Evolutionary conservation across 2,329 filamentous ascomycete genomes (phyloP), one percentile per base, ranked within the genome.

Genomic region (Decorospora gaudefroyi): DNA sequence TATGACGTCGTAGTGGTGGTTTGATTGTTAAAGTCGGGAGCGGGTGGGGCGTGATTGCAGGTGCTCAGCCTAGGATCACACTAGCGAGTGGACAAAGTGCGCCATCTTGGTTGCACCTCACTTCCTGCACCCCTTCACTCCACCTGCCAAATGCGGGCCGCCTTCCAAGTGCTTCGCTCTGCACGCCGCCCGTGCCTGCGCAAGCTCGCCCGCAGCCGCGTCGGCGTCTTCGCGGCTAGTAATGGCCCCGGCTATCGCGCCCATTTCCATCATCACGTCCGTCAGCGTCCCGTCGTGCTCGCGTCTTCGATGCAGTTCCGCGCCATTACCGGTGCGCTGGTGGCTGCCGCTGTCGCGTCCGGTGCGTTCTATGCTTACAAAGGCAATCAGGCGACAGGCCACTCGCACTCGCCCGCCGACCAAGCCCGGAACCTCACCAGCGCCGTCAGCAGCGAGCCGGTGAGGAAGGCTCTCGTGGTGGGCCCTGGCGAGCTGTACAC

Each of bases 401-500:
- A 65, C 28, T 34, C 40, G 22, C 37, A 49, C 4, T 57, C 59
- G 17, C 55, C 59, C 35, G 31, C 49, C 21, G 46, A 49, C 19
- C 66, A 72, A 46, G 61, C 62, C 42, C 61, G 66, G 41, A 62
- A 60, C 35, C 66, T 69, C 30, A 66, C 59, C 27, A 65, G 64
- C 15, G 54, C 60, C 53, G 31, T 64, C 10, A 67, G 69, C 22
- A 68, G 73, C 8, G 71, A 90, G 78, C 64, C 74, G 22, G 76
- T 79, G 22, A 70, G 78, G 17, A 78, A 79, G 55, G 88, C 95
- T 13, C 78, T 97, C 16, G 84, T 96, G 28, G 88, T 99, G 38
- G 90, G 92, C 49, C 87, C 91, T 63, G 90, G 95, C 67, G 86
- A 95, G 69, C 82, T 99, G 35, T 92, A 91, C 65, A 93, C 92